phyloP scores from a whole-genome alignment of 192 early-diverging fungal species.

The Backusella circina region DNA sequence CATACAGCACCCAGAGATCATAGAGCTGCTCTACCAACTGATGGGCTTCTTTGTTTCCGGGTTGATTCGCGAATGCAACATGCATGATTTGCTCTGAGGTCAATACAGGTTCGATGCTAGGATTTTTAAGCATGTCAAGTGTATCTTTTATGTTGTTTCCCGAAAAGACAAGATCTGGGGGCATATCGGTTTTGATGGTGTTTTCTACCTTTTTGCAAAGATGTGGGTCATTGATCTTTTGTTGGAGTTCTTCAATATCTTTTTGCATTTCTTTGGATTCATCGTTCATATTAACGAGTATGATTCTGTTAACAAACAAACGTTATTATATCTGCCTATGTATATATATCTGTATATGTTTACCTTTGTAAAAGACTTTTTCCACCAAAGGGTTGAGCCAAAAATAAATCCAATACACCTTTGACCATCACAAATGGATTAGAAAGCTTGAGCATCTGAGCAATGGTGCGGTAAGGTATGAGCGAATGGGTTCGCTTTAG shows the following conservation, averaged over 20 bases:
- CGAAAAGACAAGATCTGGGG: background rate
- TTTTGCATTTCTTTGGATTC: conserved; percentile 46
- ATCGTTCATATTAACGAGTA: conserved; percentile 50
- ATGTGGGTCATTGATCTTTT: conserved; percentile 10
- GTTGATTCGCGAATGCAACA: conserved; percentile 13
- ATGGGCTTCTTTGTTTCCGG: background rate
- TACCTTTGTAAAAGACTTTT: conserved; percentile 52
- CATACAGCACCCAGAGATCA: conserved; percentile 42
- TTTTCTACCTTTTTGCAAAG: conserved; percentile 50
- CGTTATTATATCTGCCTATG: background rate
- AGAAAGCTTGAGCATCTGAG: conserved; percentile 46
- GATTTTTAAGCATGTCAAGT: background rate
- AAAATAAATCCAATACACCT: conserved; percentile 51
- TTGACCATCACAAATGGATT: conserved; percentile 56
- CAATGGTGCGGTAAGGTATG: conserved; percentile 51
- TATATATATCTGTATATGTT: background rate
- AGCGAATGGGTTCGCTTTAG: conserved; percentile 51
- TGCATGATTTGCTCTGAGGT: conserved; percentile 23
- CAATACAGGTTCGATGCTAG: conserved; percentile 4
- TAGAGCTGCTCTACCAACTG: conserved; percentile 36
- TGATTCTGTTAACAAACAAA: conserved; percentile 34
- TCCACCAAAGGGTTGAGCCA: conserved; percentile 56
- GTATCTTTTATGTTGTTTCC: background rate
- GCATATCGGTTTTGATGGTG: conserved; percentile 33
- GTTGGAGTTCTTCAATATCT: conserved; percentile 31